A percentile compares a stretch with the other conserved stretches of the same genome.
phyloP scores from a whole-genome alignment of 352 stramenopile genomes.

The Phytophthora chlamydospora region DNA sequence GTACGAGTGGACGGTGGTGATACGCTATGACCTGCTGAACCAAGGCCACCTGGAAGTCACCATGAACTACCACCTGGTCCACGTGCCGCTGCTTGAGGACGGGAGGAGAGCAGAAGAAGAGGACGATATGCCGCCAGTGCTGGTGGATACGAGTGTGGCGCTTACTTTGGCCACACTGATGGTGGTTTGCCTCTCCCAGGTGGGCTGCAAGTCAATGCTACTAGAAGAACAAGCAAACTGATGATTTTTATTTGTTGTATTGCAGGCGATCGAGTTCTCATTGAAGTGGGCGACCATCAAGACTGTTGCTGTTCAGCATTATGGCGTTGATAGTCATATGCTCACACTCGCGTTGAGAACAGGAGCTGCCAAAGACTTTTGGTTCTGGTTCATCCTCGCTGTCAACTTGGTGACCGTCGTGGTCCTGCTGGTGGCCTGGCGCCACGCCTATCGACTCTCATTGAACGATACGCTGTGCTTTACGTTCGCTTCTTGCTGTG shows the following conservation, averaged over 20 bases:
- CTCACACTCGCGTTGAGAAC: slow-evolving; percentile 24
- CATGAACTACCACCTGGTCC: slow-evolving; percentile 58
- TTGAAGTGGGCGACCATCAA: slow-evolving; percentile 48
- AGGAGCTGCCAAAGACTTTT: slow-evolving; percentile 54
- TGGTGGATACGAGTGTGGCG: slow-evolving; percentile 47
- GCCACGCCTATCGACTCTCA: slow-evolving; percentile 56
- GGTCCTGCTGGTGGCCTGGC: slow-evolving; percentile 63
- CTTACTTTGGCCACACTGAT: slow-evolving; percentile 56
- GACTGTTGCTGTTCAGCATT: slow-evolving; percentile 16
- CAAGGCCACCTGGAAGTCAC: slow-evolving; percentile 75
- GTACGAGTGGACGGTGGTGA: slow-evolving; percentile 65
- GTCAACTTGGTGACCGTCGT: slow-evolving; percentile 60
- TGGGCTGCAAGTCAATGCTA: slow-evolving; percentile 6
- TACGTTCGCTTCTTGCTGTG: slow-evolving; percentile 68
- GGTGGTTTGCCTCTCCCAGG: slow-evolving; percentile 59
- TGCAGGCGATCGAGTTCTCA: slow-evolving; percentile 47
- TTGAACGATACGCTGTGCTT: slow-evolving; percentile 64
- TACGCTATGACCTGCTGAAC: slow-evolving; percentile 73
- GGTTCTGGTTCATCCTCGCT: slow-evolving; percentile 61
- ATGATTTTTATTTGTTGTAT: slow-evolving; percentile 9
- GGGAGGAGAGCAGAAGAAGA: slow-evolving; percentile 14
- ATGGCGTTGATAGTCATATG: slow-evolving; percentile 1
- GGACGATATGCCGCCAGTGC: slow-evolving; percentile 47
- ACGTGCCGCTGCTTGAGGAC: slow-evolving; percentile 26
- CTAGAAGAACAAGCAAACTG: background rate